phyloP scores from a whole-genome alignment of 2,329 filamentous ascomycete species.

The Neonectria sp. region DNA sequence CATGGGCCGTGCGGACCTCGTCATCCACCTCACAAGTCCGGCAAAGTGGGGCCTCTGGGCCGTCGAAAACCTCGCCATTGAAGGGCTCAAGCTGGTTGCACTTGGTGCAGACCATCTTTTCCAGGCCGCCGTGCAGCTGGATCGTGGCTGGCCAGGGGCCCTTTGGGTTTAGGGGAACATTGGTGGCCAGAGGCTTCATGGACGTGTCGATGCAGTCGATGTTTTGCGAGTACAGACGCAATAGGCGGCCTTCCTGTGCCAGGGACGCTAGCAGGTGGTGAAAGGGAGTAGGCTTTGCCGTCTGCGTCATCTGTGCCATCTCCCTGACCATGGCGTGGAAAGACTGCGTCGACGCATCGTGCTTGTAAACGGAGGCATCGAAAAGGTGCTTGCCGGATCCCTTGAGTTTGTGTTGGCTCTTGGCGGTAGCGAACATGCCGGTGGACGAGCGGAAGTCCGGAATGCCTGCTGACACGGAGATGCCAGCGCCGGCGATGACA shows the following conservation, averaged over 20 bases:
- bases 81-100: conserved; percentile 85
- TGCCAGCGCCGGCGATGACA: conserved; percentile 95
- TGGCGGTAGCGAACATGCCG: conserved; percentile 89
- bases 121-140: conserved; percentile 92
- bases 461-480: conserved; percentile 96
- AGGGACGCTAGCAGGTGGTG: conserved; percentile 95
- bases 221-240: conserved; percentile 96
- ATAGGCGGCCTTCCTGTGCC: conserved; percentile 86
- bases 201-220: conserved; percentile 95
- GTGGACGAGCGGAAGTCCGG: conserved; percentile 95
- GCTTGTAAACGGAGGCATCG: conserved; percentile 97
- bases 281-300: conserved; percentile 87
- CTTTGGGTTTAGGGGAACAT: conserved; percentile 84
- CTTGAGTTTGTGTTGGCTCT: conserved; percentile 91
- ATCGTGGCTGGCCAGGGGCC: conserved; percentile 95
- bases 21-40: conserved; percentile 82
- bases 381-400: conserved; percentile 93
- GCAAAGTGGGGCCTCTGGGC: conserved; percentile 87
- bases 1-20: conserved; percentile 79
- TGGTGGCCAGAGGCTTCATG: conserved; percentile 83
- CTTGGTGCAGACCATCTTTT: conserved; percentile 98
- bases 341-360: conserved; percentile 87
- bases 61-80: conserved; percentile 84
- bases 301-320: conserved; percentile 83
- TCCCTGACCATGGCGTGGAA: conserved; percentile 98